Evolutionary conservation across 306 rosid species (phyloP).

Genomic region (Sphenostylis stenocarpa): DNA sequence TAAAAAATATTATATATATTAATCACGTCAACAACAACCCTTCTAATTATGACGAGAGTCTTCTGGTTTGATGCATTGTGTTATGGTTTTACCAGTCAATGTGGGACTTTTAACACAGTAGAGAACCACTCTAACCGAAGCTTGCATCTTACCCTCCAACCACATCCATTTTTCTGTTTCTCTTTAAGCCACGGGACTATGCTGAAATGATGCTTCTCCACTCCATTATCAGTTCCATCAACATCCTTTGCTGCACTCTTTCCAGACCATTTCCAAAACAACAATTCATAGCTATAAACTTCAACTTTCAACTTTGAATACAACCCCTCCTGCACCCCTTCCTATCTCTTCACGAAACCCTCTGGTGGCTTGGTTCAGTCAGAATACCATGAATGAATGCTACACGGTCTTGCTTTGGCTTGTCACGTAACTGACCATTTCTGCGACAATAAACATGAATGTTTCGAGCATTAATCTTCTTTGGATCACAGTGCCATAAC

Average conservation of each 20-base stretch:
- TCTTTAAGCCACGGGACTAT: conserved; percentile 47
- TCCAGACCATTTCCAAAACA: conserved; percentile 59
- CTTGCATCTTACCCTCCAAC: conserved; percentile 37
- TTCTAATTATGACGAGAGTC: too few species aligned
- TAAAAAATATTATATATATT: too few species aligned
- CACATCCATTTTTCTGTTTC: background rate
- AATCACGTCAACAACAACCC: too few species aligned
- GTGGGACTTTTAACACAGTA: too few species aligned
- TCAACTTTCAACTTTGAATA: conserved; percentile 67
- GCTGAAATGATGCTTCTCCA: conserved; percentile 19
- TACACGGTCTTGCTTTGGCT: conserved; percentile 43
- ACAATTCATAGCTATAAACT: conserved; percentile 66
- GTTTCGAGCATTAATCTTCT: conserved; percentile 53
- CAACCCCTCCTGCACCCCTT: conserved; percentile 53
- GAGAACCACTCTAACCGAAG: conserved; percentile 38
- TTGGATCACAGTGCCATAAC: conserved; percentile 38
- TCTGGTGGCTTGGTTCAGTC: conserved; percentile 53
- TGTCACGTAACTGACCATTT: conserved; percentile 57
- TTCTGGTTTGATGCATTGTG: too few species aligned
- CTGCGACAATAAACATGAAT: conserved; percentile 46
- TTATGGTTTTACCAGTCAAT: too few species aligned
- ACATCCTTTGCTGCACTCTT: conserved; percentile 31
- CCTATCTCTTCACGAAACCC: conserved; percentile 60
- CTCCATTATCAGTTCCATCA: background rate
- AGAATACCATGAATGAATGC: conserved; percentile 47